These are phyloP conservation scores for Aspergillus nanangensis DNA, from an alignment of 495 filamentous ascomycete species.

Conservation along the genomic window DNA sequence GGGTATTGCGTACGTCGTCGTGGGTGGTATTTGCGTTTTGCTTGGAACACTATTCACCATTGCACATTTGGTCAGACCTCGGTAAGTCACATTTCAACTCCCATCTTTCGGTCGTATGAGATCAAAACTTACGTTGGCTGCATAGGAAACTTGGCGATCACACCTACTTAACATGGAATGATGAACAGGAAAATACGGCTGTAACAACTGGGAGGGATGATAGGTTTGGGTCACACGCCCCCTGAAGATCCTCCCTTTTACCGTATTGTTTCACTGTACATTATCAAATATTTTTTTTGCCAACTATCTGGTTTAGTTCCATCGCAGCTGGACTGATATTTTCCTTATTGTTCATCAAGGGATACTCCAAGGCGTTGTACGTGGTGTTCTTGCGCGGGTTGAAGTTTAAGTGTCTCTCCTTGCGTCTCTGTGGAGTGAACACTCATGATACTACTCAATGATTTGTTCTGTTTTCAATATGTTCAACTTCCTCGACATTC, in stretches of 20 bases:
- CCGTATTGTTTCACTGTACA: conserved; percentile 3
- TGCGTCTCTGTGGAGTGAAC: too few species aligned
- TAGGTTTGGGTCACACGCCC: conserved; percentile 19
- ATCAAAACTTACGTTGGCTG: too few species aligned
- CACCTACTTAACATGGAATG: conserved; percentile 96
- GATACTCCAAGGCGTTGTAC: not conserved
- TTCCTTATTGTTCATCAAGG: not conserved
- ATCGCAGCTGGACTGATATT: too few species aligned
- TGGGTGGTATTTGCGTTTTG: conserved; percentile 87
- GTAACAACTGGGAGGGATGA: conserved; percentile 50
- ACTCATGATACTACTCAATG: too few species aligned
- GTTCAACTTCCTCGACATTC: not conserved
- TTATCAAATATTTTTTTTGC: not conserved
- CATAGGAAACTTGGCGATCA: conserved; percentile 93
- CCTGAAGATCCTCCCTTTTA: conserved; percentile 7
- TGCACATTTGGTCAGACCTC: conserved; percentile 84
- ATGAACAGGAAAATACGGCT: conserved; percentile 64
- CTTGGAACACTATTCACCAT: conserved; percentile 84
- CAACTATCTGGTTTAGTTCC: too few species aligned
- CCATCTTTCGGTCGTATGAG: too few species aligned
- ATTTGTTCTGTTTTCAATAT: not conserved
- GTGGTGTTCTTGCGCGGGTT: not conserved
- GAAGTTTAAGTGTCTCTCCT: not conserved
- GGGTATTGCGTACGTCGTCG: conserved; percentile 91
- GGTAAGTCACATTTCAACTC: conserved; percentile 44